These are phyloP conservation scores for Mycosphaerella sp. DNA, from an alignment of 2,329 filamentous ascomycete genomes.

Conservation along the genomic window DNA sequence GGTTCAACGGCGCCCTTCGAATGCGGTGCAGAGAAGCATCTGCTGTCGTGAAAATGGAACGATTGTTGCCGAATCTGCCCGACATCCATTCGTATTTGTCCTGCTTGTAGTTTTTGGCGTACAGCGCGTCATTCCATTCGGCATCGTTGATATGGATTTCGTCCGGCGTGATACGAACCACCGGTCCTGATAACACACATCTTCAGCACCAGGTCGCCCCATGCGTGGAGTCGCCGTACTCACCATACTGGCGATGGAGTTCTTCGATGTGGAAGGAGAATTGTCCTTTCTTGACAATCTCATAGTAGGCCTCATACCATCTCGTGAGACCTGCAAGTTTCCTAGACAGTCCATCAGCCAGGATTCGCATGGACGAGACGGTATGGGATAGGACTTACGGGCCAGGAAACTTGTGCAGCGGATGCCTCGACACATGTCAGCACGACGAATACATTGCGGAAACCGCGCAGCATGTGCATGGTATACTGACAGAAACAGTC, in stretches of 20 bases:
- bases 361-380: too few relatives aligned
- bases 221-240: neutral
- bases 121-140: slow-evolving; percentile 6
- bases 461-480: neutral
- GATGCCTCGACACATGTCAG: neutral
- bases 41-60: neutral
- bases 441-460: neutral
- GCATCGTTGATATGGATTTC: slow-evolving; percentile 12
- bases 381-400: neutral
- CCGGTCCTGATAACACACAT: slow-evolving; percentile 1
- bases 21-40: neutral
- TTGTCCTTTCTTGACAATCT: slow-evolving; percentile 23
- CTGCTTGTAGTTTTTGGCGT: neutral
- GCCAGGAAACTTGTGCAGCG: neutral
- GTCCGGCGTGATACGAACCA: slow-evolving; percentile 9
- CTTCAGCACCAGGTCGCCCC: too few relatives aligned
- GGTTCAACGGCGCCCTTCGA: neutral
- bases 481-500: neutral
- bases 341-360: neutral
- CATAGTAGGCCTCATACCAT: slow-evolving; percentile 29
- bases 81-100: neutral
- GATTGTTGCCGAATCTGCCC: neutral
- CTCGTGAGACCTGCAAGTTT: slow-evolving; percentile 26
- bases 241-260: slow-evolving; percentile 27
- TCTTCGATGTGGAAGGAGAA: slow-evolving; percentile 25